Percentiles rank a stretch among this genome's conserved stretches.
These are phyloP conservation scores for Aspergillus ibericus DNA, from an alignment of 2,329 filamentous ascomycete species.

Conservation along the genomic window DNA sequence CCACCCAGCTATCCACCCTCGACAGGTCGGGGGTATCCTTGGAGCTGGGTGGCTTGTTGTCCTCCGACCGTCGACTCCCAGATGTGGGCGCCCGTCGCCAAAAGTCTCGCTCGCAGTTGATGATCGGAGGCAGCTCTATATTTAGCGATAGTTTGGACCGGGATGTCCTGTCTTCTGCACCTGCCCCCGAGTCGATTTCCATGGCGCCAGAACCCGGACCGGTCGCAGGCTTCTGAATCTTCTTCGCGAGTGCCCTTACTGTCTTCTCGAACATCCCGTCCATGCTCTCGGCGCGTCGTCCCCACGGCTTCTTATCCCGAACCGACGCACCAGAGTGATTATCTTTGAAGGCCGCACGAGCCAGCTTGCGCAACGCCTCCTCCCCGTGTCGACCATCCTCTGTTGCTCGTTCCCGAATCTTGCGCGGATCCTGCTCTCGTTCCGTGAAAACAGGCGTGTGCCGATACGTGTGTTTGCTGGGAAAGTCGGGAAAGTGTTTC, in stretches of 20 bases:
- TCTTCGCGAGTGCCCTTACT: conserved; percentile 51
- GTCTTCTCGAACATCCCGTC: conserved; percentile 58
- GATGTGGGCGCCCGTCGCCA: conserved; percentile 53
- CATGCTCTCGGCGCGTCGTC: conserved; percentile 41
- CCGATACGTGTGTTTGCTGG: conserved; percentile 65
- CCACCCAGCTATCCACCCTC: conserved; percentile 25
- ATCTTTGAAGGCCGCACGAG: conserved; percentile 49
- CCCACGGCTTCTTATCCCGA: conserved; percentile 43
- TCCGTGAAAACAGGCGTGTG: conserved; percentile 59
- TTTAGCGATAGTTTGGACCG: conserved; percentile 30
- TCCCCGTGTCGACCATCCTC: conserved; percentile 66
- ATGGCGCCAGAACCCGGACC: conserved; percentile 27
- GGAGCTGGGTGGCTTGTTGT: conserved; percentile 27
- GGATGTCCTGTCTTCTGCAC: conserved; percentile 24
- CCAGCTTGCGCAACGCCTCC: conserved; percentile 63
- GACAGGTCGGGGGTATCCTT: conserved; percentile 26
- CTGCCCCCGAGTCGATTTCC: conserved; percentile 31
- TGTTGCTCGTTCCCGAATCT: conserved; percentile 62
- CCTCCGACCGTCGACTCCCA: conserved; percentile 34
- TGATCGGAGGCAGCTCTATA: conserved; percentile 50
- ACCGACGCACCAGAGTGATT: conserved; percentile 43
- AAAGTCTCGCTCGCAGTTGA: conserved; percentile 62
- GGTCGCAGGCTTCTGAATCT: conserved; percentile 34
- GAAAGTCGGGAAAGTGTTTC: conserved; percentile 61
- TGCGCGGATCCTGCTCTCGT: conserved; percentile 60